These are phyloP conservation scores for Cymbopogon flexuosus DNA, from an alignment of 202 grass and related monocot species.

Conservation along the genomic window DNA sequence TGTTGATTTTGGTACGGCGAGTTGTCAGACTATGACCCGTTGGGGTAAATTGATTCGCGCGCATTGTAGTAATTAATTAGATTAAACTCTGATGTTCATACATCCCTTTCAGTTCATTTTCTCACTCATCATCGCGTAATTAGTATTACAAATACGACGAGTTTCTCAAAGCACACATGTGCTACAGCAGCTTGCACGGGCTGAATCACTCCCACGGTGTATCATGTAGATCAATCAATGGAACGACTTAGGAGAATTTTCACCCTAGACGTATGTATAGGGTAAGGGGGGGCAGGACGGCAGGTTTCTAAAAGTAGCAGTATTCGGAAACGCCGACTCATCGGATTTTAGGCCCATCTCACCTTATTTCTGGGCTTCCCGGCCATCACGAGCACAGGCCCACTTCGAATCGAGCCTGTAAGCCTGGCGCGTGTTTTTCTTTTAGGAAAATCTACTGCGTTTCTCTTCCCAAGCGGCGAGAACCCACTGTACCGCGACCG, in stretches of 20 bases:
- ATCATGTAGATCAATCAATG: background rate
- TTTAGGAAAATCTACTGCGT: background rate
- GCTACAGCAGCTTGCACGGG: background rate
- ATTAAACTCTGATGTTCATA: background rate
- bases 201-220: background rate
- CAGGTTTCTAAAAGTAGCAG: too few relatives aligned
- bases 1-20: background rate
- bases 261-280: too few relatives aligned
- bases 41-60: background rate
- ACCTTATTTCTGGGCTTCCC: background rate
- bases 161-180: background rate
- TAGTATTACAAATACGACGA: background rate
- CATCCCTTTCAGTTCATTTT: background rate
- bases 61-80: background rate
- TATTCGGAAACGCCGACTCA: background rate
- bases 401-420: background rate
- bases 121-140: background rate
- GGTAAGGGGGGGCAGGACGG: too few relatives aligned
- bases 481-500: background rate
- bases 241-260: background rate
- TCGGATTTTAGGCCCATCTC: background rate
- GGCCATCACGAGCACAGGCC: background rate
- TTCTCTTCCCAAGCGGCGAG: background rate
- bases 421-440: background rate
- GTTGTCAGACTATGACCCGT: background rate